Percentiles rank a stretch among this genome's conserved stretches.
Conservation (phyloP, 2,329 filamentous ascomycete species). For the Cercospora sesami region DNA sequence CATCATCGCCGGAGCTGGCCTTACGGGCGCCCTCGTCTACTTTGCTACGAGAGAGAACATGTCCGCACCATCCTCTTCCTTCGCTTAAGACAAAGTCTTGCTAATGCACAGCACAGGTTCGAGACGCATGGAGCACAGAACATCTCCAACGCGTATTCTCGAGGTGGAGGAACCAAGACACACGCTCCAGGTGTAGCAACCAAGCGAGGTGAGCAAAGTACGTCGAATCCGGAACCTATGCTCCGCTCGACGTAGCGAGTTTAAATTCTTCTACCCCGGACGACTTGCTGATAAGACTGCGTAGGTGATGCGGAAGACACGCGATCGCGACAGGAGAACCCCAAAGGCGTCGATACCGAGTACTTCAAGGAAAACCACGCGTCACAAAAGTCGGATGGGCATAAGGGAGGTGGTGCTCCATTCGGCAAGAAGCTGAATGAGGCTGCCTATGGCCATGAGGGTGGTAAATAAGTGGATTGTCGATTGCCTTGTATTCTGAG, state of each 20-base stretch:
- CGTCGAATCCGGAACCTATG: conserved; percentile 7
- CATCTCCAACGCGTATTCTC: conserved; percentile 39
- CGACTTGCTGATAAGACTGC: background rate
- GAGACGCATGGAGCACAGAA: conserved; percentile 40
- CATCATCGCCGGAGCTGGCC: conserved; percentile 34
- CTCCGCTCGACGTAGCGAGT: conserved; percentile 11
- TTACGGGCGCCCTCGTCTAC: conserved; percentile 29
- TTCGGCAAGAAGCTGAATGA: conserved; percentile 36
- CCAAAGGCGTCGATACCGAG: conserved; percentile 36
- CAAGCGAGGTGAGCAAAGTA: conserved; percentile 33
- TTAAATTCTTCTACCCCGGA: background rate
- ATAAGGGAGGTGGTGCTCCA: conserved; percentile 22
- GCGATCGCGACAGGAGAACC: conserved; percentile 29
- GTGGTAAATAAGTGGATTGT: conserved; percentile 35
- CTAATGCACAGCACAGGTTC: conserved; percentile 25
- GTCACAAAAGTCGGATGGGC: conserved; percentile 33
- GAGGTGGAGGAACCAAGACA: conserved; percentile 39
- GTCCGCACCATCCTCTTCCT: background rate
- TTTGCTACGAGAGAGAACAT: conserved; percentile 19
- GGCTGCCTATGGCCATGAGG: conserved; percentile 38
- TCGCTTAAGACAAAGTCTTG: background rate
- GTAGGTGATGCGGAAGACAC: conserved; percentile 33
- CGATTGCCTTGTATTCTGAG: background rate
- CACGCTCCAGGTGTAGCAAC: conserved; percentile 41
- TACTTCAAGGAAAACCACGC: conserved; percentile 38